Conservation (phyloP, 2,329 filamentous ascomycete genomes). For the Paracorniculantispora psalliotae region DNA sequence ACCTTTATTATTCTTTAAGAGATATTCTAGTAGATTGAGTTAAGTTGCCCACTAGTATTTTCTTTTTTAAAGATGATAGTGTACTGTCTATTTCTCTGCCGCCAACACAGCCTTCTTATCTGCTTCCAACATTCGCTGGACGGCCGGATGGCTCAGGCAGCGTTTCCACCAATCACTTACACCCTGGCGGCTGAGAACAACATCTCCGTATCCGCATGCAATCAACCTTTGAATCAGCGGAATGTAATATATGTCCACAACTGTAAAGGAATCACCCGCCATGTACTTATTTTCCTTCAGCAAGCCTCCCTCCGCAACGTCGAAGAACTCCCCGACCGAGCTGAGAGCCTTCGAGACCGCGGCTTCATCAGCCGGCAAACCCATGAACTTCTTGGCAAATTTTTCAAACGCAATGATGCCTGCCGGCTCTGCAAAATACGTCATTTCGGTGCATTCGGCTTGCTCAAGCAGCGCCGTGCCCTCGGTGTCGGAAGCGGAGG, state of each 20-base stretch:
- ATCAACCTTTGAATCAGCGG: conserved; percentile 39
- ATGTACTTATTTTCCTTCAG: conserved; percentile 35
- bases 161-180: conserved; percentile 40
- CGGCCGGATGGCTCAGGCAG: conserved; percentile 31
- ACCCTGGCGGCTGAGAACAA: conserved; percentile 30
- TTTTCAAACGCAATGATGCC: conserved; percentile 41
- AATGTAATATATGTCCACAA: conserved; percentile 44
- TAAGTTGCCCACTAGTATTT: too few relatives aligned
- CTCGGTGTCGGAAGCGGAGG: conserved; percentile 32
- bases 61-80: too few relatives aligned
- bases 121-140: conserved; percentile 30
- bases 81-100: neutral
- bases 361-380: conserved; percentile 35
- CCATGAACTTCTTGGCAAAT: conserved; percentile 40
- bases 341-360: conserved; percentile 32
- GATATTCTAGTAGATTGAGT: too few relatives aligned
- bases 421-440: conserved; percentile 40
- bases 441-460: conserved; percentile 35
- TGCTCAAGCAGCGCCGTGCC: conserved; percentile 40
- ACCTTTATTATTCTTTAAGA: too few relatives aligned
- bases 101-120: conserved; percentile 39
- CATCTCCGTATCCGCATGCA: conserved; percentile 33
- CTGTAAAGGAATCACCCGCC: conserved; percentile 39
- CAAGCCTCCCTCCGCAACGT: conserved; percentile 36
- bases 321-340: conserved; percentile 37